phyloP scores from a whole-genome alignment of 305 asterid species.

The Solanum hybrid region DNA sequence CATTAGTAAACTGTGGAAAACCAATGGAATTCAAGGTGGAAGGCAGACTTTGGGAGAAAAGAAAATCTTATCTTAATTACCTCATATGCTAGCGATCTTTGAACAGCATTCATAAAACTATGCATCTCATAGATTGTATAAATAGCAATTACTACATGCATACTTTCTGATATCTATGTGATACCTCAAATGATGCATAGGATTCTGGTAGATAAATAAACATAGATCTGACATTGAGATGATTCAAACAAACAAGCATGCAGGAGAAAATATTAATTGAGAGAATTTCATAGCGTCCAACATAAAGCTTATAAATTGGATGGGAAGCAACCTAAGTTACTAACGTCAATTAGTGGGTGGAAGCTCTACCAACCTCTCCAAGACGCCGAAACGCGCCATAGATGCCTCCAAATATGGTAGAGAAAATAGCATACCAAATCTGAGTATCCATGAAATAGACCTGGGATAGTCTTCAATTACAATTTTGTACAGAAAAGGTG shows the following conservation, averaged over 20 bases:
- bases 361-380: slow-evolving; percentile 69
- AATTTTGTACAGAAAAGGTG: slow-evolving; percentile 10
- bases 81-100: neutral
- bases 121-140: neutral
- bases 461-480: slow-evolving; percentile 37
- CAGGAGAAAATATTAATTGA: neutral
- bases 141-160: neutral
- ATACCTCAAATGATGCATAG: neutral
- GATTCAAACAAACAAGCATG: neutral
- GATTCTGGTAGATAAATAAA: neutral
- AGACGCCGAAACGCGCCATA: slow-evolving; percentile 99
- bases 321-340: neutral
- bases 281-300: neutral
- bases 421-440: slow-evolving; percentile 97
- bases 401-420: slow-evolving; percentile 95
- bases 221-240: neutral
- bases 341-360: neutral
- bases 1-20: neutral
- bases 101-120: neutral
- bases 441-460: slow-evolving; percentile 97
- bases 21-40: neutral
- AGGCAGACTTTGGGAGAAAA: neutral
- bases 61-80: neutral
- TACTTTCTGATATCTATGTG: neutral
- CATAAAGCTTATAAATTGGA: neutral